Conservation (phyloP, 495 filamentous ascomycete species). For the Xylaria venustula region DNA sequence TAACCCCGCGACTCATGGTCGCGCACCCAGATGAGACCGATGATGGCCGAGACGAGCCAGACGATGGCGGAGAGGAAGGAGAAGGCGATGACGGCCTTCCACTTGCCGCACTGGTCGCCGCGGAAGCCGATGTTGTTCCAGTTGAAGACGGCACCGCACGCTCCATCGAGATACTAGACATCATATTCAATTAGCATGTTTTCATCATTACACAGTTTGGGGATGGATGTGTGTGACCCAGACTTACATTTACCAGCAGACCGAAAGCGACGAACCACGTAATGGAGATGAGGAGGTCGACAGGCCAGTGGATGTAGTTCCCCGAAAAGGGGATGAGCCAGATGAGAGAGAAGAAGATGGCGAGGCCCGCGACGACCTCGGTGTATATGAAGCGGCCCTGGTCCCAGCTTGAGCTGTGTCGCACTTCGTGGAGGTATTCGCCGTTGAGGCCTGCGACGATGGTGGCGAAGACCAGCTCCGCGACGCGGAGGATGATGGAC, state of each 20-base stretch:
- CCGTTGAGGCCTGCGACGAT: constrained; percentile 50
- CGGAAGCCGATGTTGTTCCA: constrained; percentile 82
- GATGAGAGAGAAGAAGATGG: constrained; percentile 45
- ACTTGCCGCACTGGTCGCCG: constrained; percentile 58
- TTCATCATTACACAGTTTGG: constrained; percentile 7
- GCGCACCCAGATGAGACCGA: constrained; percentile 49
- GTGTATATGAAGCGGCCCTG: constrained; percentile 49
- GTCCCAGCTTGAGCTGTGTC: constrained; percentile 31
- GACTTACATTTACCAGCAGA: constrained; percentile 55
- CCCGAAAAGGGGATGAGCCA: constrained; percentile 49
- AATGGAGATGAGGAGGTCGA: constrained; percentile 59
- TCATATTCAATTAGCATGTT: neutral
- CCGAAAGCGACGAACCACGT: constrained; percentile 67
- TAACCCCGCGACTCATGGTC: constrained; percentile 28
- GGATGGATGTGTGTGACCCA: neutral
- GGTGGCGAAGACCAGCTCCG: constrained; percentile 46
- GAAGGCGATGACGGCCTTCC: constrained; percentile 68
- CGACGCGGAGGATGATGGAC: constrained; percentile 45
- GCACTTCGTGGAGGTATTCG: constrained; percentile 37
- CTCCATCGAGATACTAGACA: constrained; percentile 33
- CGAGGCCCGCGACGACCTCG: constrained; percentile 45
- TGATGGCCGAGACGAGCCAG: constrained; percentile 61
- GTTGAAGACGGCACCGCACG: constrained; percentile 76
- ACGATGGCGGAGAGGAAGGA: constrained; percentile 64
- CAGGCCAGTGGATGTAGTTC: constrained; percentile 46